phyloP scores from a whole-genome alignment of 495 filamentous ascomycete species.

The Neurospora sp. region DNA sequence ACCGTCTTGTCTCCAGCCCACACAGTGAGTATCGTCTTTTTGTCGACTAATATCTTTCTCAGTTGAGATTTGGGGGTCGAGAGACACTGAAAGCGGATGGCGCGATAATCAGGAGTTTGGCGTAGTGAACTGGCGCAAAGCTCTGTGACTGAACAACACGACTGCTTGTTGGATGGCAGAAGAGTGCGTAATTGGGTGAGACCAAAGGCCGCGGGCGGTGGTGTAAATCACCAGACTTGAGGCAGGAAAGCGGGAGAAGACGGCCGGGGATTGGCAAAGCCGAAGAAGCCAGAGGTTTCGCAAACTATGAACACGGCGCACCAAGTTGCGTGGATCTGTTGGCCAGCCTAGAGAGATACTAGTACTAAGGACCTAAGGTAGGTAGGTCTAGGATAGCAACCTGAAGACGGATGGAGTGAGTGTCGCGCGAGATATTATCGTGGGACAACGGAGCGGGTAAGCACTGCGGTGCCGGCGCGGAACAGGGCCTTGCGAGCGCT shows the following conservation, averaged over 20 bases:
- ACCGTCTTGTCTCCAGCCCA: not conserved
- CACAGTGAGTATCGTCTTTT: not conserved
- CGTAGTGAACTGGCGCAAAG: not conserved
- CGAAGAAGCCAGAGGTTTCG: not conserved
- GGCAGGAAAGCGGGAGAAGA: not conserved
- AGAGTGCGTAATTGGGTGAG: not conserved
- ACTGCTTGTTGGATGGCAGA: not conserved
- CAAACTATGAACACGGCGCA: not conserved
- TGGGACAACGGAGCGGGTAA: constrained; percentile 8
- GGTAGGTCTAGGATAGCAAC: not conserved
- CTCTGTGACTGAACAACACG: not conserved
- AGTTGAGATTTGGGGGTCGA: not conserved
- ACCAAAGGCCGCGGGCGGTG: not conserved
- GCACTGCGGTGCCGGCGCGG: not conserved
- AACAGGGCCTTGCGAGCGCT: not conserved
- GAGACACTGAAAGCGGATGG: not conserved
- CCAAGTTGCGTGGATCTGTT: not conserved
- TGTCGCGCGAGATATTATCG: constrained; percentile 10
- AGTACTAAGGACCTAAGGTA: not conserved
- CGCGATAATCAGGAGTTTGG: not conserved
- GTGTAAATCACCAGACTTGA: not conserved
- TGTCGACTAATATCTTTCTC: not conserved
- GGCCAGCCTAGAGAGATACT: not conserved
- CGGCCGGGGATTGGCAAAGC: not conserved
- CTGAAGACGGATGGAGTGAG: not conserved